Base-by-base conservation (phyloP, 768 basidiomycete species). In the Trichaptum fuscoviolaceum region DNA sequence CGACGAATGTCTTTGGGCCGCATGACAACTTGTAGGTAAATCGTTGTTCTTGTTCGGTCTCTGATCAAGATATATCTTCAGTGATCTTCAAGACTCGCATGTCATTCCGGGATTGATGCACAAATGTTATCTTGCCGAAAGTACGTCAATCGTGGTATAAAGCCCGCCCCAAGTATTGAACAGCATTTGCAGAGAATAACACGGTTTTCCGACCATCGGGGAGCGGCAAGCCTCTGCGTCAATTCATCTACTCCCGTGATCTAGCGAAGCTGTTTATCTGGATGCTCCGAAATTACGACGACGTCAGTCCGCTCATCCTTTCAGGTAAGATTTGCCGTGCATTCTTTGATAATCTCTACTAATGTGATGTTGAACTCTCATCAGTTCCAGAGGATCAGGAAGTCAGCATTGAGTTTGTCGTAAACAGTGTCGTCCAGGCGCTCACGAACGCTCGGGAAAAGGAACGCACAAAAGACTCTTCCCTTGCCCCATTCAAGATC, bases 171-270 rank as follows among this genome's bases (percentile, higher is more conserved):
- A 18, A 3, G 20, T 58, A 58, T n/a, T 58, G 25, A n/a, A 58
- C 25, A 3, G 24, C 60, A 20, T 15, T 23, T 62, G 2, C 75
- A 87, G 88, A 93, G 80, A 93, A 92, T 77, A 83, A 82, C 67
- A 93, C 92, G 0, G 89, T 92, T 4, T 96, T 98, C 78, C 81
- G 88, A 63, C 92, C 96, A n/a, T 78, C 88, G 63, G 96, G 96
- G 12, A 91, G 93, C 0, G 96, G 96, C 35, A 93, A 90, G 70
- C 96, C 96, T 7, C 84, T 97, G 36, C 87, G 96, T n/a, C 96
- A 98, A 76, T 98, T 98, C 76, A 96, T 97, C 77, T 98, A 95
- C 79, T 97, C 96, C n/a, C 82, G 86, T 62, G 95, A 99, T 78
- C 88, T 98, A 62, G 96, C 95, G 58, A 96, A 93, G 76, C 82